These are phyloP conservation scores for Puccinia triticina DNA, from an alignment of 1,284 basidiomycete species.

Conservation along the genomic window DNA sequence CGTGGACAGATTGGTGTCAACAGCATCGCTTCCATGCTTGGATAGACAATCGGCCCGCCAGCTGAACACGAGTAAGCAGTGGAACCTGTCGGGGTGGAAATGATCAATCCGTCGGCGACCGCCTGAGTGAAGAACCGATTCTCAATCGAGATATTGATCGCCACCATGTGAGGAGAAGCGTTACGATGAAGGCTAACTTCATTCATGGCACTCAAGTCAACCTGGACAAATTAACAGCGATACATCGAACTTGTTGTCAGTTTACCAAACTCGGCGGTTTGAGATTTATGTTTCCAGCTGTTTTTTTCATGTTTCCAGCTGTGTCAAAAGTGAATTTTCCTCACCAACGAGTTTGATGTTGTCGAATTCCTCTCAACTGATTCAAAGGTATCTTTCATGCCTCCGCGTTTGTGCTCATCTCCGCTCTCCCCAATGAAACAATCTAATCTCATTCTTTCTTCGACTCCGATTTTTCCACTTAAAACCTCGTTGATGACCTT, in stretches of 20 bases:
- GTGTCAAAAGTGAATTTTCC: background rate
- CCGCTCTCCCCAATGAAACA: slow-evolving; percentile 12
- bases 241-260: background rate
- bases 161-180: slow-evolving; percentile 85
- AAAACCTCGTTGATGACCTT: slow-evolving; percentile 54
- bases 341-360: slow-evolving; percentile 4
- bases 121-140: slow-evolving; percentile 93
- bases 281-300: background rate
- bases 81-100: slow-evolving; percentile 94
- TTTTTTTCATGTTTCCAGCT: too few relatives aligned
- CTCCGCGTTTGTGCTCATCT: background rate
- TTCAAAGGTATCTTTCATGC: too few relatives aligned
- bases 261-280: background rate
- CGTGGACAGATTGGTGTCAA: slow-evolving; percentile 93
- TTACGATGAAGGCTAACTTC: slow-evolving; percentile 92
- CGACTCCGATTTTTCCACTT: slow-evolving; percentile 37
- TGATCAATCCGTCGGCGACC: slow-evolving; percentile 89
- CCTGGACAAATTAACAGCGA: slow-evolving; percentile 33
- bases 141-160: slow-evolving; percentile 93
- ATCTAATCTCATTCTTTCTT: slow-evolving; percentile 45
- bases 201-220: slow-evolving; percentile 83
- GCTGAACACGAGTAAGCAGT: slow-evolving; percentile 96
- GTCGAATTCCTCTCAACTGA: background rate
- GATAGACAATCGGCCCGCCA: slow-evolving; percentile 94
- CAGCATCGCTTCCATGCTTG: slow-evolving; percentile 83